Evolutionary conservation across 179 eudicot species (phyloP), one percentile per base, ranked within the genome.

Genomic region (Beta lomatogona): DNA sequence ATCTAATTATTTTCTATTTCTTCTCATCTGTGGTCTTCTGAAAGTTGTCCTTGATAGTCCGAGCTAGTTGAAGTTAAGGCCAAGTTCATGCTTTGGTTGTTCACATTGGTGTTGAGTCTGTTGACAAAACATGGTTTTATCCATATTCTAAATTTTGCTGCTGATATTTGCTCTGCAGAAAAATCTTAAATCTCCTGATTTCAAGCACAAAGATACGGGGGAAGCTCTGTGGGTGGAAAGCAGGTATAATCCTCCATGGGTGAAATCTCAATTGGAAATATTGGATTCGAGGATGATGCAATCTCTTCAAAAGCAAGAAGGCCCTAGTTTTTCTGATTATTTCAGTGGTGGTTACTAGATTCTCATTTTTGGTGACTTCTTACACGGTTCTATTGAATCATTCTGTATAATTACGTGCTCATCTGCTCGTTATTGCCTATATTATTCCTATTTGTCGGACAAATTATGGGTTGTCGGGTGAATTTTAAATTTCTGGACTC

Each of bases 141-240:
- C 21, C 11, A 22, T 48, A 46, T 55, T 53, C 77, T 63, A 8
- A 77, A 54, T 69, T 4, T 21, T 54, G 12, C 54, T 78, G 73
- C 74, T 78, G 41, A 21, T 75, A 61, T 75, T 15, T 78, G 46
- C 31, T 81, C 68, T 63, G 64, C 97, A 94, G 98, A 94, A 81
- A 84, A 93, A 86, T 83, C 97, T 93, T 0, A 96, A 89, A 75
- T 88, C 86, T 80, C 99, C 97, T 54, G 99, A 96, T 85, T 96
- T 96, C 87, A 94, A 96, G 95, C 98, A 96, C 91, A 96, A 96
- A 83, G 96, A 92, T 82, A 92, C 98, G 0, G 93, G 98, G 14
- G 99, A 96, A 86, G 94, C 94, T 76, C 80, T 96, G 82, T 94
- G 99, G 99, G 79, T 96, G 9, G 94, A 91, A 77, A 89, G 90